Base-by-base conservation (phyloP, 2,329 filamentous ascomycete species). In the Orbilia ellipsospora region DNA sequence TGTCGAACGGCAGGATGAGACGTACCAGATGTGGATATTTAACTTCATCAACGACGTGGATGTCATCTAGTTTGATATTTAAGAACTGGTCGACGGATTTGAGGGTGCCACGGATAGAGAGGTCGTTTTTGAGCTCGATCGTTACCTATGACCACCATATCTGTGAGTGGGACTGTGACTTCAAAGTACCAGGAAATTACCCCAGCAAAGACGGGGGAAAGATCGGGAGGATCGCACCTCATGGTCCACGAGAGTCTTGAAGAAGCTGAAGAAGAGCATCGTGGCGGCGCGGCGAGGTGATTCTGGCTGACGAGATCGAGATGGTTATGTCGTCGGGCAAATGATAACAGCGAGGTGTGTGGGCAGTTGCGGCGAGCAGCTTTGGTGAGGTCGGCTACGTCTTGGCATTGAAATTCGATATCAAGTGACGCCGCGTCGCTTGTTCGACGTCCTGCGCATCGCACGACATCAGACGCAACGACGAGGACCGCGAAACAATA, bases 61-160 rank as follows among this genome's bases (percentile, higher is more conserved):
- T 96, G 81, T 97, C 93, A 81, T 99, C 95, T 60, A 99, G 89
- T 86, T 98, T 98, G 85, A 99, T 97, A 85, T 99, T 99, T 81
- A 99, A 89, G 84, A 96, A 99, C 85, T 98, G 95, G 83, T 99
- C 95, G 79, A 99, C 94, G 81, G 92, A 96, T 86, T 98, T 99
- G 79, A 99, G 87, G 42, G 90, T 96, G 79, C 95, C 95, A 80
- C 92, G 92, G 83, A 99, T 96, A 82, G 94, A 93, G 80, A 99
- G 96, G 84, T 99, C 95, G 83, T 99, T 99, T 85, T 99, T 99
- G 83, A 99, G 92, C 86, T 99, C 95, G 82, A 99, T 93, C 55
- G 94, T 98, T 81, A 99, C 94, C 86, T 96, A 90, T 36, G 31
- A 36, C 31, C 31, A 36, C 6, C 28, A 36, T 36, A 6, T 23